Evolutionary conservation across 2,329 filamentous ascomycete genomes (phyloP).

Genomic region (Myriosclerotinia duriaeana): DNA sequence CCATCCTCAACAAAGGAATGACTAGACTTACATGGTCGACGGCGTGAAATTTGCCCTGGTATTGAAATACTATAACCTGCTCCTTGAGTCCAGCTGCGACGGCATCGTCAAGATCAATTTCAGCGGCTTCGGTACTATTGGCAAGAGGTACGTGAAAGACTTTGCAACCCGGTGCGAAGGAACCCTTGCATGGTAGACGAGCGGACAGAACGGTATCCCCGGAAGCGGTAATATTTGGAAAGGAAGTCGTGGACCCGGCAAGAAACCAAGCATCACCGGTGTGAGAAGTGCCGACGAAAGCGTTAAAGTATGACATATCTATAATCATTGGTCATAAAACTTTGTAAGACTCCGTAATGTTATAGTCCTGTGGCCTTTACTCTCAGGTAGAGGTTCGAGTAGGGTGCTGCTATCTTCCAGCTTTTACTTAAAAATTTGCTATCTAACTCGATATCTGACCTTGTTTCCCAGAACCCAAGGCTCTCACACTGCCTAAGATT

Average conservation of each 20-base stretch:
- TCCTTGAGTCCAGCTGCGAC: conserved; percentile 46
- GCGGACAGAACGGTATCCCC: conserved; percentile 18
- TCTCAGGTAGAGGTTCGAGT: no score
- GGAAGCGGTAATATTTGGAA: conserved; percentile 25
- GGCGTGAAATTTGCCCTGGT: conserved; percentile 62
- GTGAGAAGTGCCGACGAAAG: conserved; percentile 27
- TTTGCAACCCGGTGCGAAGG: conserved; percentile 57
- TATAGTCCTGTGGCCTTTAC: no score
- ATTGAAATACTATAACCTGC: conserved; percentile 65
- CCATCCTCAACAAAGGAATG: conserved; percentile 15
- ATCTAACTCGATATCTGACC: background rate
- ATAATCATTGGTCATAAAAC: background rate
- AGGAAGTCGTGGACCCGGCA: conserved; percentile 20
- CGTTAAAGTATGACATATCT: conserved; percentile 12
- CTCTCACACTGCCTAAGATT: background rate
- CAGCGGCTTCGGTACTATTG: conserved; percentile 43
- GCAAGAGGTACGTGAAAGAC: conserved; percentile 53
- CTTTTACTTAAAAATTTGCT: conserved; percentile 6
- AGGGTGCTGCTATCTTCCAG: background rate
- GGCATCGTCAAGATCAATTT: conserved; percentile 41
- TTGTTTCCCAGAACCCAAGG: no score
- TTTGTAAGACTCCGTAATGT: no score
- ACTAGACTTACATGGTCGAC: conserved; percentile 60
- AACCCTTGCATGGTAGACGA: conserved; percentile 41
- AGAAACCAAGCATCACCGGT: conserved; percentile 26